A percentile compares a stretch with the other conserved stretches of the same genome.
Conservation (phyloP, 2,329 filamentous ascomycete species). For the Rachicladosporium sp. region DNA sequence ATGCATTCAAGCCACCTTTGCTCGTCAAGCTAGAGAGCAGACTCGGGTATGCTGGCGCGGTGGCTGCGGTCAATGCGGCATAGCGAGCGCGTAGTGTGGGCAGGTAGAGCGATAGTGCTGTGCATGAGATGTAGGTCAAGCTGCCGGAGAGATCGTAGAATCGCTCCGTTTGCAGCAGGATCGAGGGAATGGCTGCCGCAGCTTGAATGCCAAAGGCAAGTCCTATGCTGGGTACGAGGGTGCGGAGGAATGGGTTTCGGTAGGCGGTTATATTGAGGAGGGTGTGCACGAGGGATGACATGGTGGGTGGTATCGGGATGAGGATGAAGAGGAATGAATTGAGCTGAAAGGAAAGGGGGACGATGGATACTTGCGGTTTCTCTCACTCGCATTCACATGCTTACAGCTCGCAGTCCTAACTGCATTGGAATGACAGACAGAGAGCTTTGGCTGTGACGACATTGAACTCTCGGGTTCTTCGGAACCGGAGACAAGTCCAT, state of each 20-base stretch:
- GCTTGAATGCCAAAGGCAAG: slow-evolving; percentile 53
- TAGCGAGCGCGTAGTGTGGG: slow-evolving; percentile 45
- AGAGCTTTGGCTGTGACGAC: too few relatives aligned
- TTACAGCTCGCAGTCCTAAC: too few relatives aligned
- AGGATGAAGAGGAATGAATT: neutral
- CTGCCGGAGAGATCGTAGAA: slow-evolving; percentile 59
- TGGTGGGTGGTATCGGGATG: slow-evolving; percentile 6
- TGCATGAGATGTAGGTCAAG: slow-evolving; percentile 53
- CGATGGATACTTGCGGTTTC: too few relatives aligned
- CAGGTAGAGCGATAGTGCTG: slow-evolving; percentile 48
- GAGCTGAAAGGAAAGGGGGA: neutral
- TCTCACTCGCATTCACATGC: too few relatives aligned
- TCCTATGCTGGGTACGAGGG: slow-evolving; percentile 48
- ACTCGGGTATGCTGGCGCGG: slow-evolving; percentile 34
- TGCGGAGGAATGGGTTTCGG: slow-evolving; percentile 49
- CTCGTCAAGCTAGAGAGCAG: slow-evolving; percentile 34
- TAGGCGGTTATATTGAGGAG: slow-evolving; percentile 51
- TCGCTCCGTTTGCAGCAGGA: slow-evolving; percentile 47
- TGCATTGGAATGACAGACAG: too few relatives aligned
- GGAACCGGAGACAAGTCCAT: too few relatives aligned
- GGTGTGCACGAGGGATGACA: slow-evolving; percentile 28
- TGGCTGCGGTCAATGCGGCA: slow-evolving; percentile 32
- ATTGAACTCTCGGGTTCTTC: too few relatives aligned
- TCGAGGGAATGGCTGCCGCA: slow-evolving; percentile 50
- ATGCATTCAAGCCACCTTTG: slow-evolving; percentile 26